These are phyloP conservation scores for Penstemon barbatus DNA, from an alignment of 257 asterid genomes.

Conservation along the genomic window DNA sequence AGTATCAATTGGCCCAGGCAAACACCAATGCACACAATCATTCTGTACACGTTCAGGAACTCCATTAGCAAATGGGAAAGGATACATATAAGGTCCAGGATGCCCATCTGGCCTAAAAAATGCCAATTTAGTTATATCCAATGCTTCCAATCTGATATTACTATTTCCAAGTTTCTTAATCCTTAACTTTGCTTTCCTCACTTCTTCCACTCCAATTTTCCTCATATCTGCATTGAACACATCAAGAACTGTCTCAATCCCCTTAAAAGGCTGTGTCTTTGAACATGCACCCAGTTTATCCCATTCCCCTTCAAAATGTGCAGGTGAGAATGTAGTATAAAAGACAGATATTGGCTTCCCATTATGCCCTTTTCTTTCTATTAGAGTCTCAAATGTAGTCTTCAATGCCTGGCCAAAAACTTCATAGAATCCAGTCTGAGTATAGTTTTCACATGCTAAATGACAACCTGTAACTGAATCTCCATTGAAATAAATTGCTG, in stretches of 20 bases:
- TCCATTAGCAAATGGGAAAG: conserved; percentile 64
- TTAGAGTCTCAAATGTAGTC: conserved; percentile 43
- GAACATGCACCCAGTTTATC: conserved; percentile 64
- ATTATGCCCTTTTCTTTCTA: conserved; percentile 23
- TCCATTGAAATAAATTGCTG: conserved; percentile 46
- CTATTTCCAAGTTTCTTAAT: conserved; percentile 18
- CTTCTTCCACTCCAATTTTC: conserved; percentile 38
- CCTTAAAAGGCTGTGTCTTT: conserved; percentile 46
- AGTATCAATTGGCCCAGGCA: conserved; percentile 78
- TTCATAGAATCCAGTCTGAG: conserved; percentile 61
- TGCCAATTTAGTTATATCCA: conserved; percentile 64
- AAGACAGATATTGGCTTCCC: conserved; percentile 30
- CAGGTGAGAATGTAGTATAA: conserved; percentile 65
- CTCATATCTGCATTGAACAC: conserved; percentile 65
- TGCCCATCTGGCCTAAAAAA: conserved; percentile 75
- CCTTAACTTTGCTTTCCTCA: conserved; percentile 35
- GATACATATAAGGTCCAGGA: conserved; percentile 74
- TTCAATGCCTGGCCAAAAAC: conserved; percentile 49
- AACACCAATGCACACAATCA: conserved; percentile 92
- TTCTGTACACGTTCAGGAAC: conserved; percentile 49
- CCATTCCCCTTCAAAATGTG: conserved; percentile 89
- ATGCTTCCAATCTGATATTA: conserved; percentile 41
- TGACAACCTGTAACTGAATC: conserved; percentile 64
- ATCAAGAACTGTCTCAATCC: conserved; percentile 40
- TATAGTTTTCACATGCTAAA: conserved; percentile 39